Evolutionary conservation across 169 alveolate species (phyloP), one percentile per base, ranked within the genome.

Genomic region (Plasmodium vivax): DNA sequence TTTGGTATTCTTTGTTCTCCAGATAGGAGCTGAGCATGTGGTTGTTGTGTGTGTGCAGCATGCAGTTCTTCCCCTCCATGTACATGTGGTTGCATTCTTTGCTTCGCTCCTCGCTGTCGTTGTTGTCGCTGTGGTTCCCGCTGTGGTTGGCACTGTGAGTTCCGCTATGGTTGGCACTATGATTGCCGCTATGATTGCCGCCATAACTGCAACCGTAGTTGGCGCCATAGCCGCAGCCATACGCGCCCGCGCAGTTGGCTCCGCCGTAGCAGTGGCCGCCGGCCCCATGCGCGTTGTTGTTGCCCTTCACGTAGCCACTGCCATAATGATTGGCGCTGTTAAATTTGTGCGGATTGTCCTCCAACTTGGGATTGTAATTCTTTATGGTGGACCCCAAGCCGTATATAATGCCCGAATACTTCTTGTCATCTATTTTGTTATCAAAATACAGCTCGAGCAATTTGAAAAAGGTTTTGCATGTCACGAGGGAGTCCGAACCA

Each of bases 401-500:
- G 82, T 97, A 97, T 85, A 97, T 97, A 62, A 97, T 95, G 7
- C 98, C 98, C 16, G 94, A 71, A 83, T 94, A 97, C 83, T 96
- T 96, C 43, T 96, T 95, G 74, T 97, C 98, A 81, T 97, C 98
- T 73, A 97, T 93, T 90, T 96, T 93, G 88, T 96, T 97, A 47
- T 96, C 98, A 77, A 97, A 97, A 93, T 97, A 97, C 14, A 96
- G 62, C 75, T 97, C 97, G 96, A 97, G 92, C 58, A 98, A 96
- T 95, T 98, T 98, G 95, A 98, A 98, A 95, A 98, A 99, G 30
- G 99, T 98, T 36, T 98, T 95, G 77, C 99, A 97, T 1, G 99
- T 99, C 43, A 99, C 99, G 19, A 98, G 96, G 27, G 99, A 97
- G 94, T 99, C 99, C 90, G 99, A 98, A 72, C 99, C 99, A 2